Base-by-base conservation (phyloP, 2,329 filamentous ascomycete species). In the Chaetothyriales sp. region DNA sequence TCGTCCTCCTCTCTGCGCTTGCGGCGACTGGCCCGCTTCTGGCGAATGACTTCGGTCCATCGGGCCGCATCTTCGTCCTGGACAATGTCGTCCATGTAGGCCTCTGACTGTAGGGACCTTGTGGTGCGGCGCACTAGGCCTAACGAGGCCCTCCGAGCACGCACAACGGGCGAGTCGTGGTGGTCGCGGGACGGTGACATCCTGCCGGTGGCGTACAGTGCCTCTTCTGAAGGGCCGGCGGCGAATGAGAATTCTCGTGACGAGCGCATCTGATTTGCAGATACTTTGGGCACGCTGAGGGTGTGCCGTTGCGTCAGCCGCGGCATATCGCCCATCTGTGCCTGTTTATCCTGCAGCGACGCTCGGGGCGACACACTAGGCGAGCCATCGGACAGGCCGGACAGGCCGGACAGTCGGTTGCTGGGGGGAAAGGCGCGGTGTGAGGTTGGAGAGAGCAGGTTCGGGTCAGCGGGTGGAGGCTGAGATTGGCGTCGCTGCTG, bases 41-140 rank as follows among this genome's bases (percentile, higher is more conserved):
- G 87, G 61, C 87, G 83, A 63, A 95, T 89, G 40, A 86, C 86
- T 68, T 98, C 92, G 28, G 92, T 86, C 87, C 89, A 97, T 51
- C 89, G 80, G 53, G 86, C 77, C 40, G 90, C 89, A 64, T 97
- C 90, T 61, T 95, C 90, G 64, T 97, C 90, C 18, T 84, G 86
- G 2, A 82, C 76, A 18, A 89, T 73, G 61, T 95, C 90, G 60
- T 97, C 90, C 37, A 87, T 76, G 47, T 86, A 83, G 62, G 82
- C 73, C 61, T 97, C 89, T 1, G 88, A 92, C 62, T 89, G 82
- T 63, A 94, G 80, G 5, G 88, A 94, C 56, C 88, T 79, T 20
- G 90, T 95, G 55, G 83, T 82, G 56, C 88, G 80, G 63, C 90
- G 79, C 50, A 78, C 86, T 50, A 97, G 72, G 58, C 79, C 89